These are phyloP conservation scores for Lithohypha guttulata DNA, from an alignment of 2,329 filamentous ascomycete genomes.

Conservation along the genomic window DNA sequence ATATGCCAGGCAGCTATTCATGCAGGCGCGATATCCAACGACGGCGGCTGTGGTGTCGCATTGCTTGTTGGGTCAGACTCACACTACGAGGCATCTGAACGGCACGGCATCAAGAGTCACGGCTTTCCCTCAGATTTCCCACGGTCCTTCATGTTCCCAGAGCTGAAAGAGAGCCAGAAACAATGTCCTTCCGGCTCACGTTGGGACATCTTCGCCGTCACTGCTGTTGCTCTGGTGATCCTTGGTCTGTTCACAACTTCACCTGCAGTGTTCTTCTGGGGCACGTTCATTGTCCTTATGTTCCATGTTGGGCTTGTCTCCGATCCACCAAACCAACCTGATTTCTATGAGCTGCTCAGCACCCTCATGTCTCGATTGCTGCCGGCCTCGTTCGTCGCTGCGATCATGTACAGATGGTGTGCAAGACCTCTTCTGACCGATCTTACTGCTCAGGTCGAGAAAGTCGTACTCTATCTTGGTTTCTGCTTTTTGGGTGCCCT, in stretches of 20 bases:
- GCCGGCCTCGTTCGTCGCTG: conserved; percentile 76
- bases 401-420: conserved; percentile 78
- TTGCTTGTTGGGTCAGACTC: conserved; percentile 58
- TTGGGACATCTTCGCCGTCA: conserved; percentile 75
- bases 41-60: conserved; percentile 68
- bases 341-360: conserved; percentile 63
- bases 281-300: conserved; percentile 69
- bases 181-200: conserved; percentile 66
- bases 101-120: conserved; percentile 66
- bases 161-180: conserved; percentile 40
- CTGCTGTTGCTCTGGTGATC: conserved; percentile 64
- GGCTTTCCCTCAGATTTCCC: conserved; percentile 84
- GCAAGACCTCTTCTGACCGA: conserved; percentile 59
- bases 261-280: conserved; percentile 73
- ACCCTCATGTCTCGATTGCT: conserved; percentile 70
- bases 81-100: conserved; percentile 52
- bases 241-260: conserved; percentile 74
- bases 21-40: conserved; percentile 62
- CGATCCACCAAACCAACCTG: conserved; percentile 62
- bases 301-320: conserved; percentile 83
- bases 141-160: conserved; percentile 66
- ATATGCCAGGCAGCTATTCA: conserved; percentile 79
- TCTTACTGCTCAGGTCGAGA: conserved; percentile 75
- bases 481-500: conserved; percentile 82
- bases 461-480: conserved; percentile 81